Conservation (phyloP, 2,329 filamentous ascomycete species). For the Ascochyta lentis region DNA sequence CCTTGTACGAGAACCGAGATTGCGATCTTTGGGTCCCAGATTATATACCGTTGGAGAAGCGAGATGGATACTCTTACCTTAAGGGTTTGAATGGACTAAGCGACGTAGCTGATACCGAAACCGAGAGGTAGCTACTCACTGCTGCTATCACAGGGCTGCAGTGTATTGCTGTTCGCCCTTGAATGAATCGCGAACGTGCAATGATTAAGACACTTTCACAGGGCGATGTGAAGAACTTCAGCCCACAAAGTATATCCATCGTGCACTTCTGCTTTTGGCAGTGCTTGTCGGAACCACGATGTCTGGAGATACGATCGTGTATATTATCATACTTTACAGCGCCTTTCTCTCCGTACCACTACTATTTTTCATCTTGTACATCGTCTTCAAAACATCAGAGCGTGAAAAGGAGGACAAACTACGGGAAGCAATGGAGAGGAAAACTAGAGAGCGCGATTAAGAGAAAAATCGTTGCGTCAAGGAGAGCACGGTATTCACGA, state of each 20-base stretch:
- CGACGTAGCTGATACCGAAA: not conserved
- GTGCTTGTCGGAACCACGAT: no score
- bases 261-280: not conserved
- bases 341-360: not conserved
- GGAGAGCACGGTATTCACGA: not conserved
- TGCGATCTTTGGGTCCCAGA: not conserved
- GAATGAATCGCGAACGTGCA: not conserved
- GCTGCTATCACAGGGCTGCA: not conserved
- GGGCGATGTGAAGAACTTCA: not conserved
- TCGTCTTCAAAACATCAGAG: not conserved
- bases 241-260: not conserved
- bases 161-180: not conserved
- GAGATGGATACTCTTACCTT: constrained; percentile 2
- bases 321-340: not conserved
- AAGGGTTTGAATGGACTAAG: not conserved
- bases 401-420: not conserved
- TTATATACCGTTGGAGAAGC: not conserved
- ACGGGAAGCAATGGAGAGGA: not conserved
- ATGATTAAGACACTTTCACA: not conserved
- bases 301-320: not conserved
- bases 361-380: constrained; percentile 1
- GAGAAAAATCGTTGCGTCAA: not conserved
- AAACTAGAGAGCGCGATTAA: not conserved
- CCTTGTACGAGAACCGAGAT: not conserved
- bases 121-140: not conserved